Evolutionary conservation across 495 filamentous ascomycete genomes (phyloP).

Genomic region (Staphylotrichum longicolle): DNA sequence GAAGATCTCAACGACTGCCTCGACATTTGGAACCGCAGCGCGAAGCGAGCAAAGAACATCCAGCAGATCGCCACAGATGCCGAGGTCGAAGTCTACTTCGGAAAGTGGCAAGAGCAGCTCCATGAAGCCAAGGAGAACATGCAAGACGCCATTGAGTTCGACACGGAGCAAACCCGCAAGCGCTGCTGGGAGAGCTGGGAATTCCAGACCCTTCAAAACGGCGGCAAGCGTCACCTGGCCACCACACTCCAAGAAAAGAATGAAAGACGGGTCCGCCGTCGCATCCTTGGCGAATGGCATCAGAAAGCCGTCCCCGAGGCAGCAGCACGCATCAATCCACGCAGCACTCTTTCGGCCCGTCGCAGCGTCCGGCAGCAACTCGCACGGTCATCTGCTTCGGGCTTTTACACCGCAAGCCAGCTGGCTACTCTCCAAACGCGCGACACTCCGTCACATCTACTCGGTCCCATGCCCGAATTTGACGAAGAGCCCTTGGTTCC

Average conservation of each 20-base stretch:
- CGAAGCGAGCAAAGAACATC: constrained; percentile 19
- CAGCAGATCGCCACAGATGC: constrained; percentile 29
- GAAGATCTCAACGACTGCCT: constrained; percentile 30
- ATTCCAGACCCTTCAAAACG: constrained; percentile 31
- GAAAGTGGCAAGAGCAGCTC: constrained; percentile 22
- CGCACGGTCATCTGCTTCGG: constrained; percentile 3
- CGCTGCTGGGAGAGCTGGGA: constrained; percentile 30
- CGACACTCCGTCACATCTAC: constrained; percentile 5
- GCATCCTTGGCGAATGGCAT: constrained; percentile 32
- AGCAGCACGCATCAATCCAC: constrained; percentile 15
- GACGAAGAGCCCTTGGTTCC: constrained; percentile 26
- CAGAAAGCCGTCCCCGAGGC: constrained; percentile 25
- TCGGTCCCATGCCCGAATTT: constrained; percentile 35
- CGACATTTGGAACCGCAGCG: constrained; percentile 26
- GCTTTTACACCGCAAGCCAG: constrained; percentile 17
- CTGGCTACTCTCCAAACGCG: constrained; percentile 5
- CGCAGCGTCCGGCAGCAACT: constrained; percentile 23
- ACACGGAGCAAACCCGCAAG: constrained; percentile 22
- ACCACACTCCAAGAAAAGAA: constrained; percentile 27
- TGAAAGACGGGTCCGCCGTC: constrained; percentile 22
- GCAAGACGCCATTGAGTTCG: constrained; percentile 31
- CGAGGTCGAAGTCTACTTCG: constrained; percentile 29
- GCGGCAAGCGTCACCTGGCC: constrained; percentile 23
- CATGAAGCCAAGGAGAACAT: constrained; percentile 23
- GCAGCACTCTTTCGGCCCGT: constrained; percentile 24